phyloP scores from a whole-genome alignment of 129 eudicot genomes.

The Erigeron canadensis region DNA sequence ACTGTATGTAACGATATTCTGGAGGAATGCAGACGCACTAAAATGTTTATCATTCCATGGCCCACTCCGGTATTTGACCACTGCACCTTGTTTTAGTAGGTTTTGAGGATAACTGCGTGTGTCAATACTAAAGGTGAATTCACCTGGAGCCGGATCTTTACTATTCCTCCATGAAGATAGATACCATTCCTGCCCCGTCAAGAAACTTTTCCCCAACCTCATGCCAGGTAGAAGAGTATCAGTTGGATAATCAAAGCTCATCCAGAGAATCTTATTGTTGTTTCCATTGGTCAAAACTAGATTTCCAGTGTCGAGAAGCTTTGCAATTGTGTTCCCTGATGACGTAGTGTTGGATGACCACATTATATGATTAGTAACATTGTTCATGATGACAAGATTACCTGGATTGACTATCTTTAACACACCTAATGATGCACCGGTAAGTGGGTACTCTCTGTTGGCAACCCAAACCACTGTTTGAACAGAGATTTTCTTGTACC shows the following conservation, averaged over 20 bases:
- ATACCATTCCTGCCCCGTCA: not conserved
- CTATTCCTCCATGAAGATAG: not conserved
- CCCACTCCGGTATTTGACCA: no score
- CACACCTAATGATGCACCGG: no score
- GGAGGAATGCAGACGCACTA: no score
- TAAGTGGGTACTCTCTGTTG: conserved; percentile 25
- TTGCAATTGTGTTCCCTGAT: conserved; percentile 6
- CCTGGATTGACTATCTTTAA: no score
- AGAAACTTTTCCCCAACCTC: not conserved
- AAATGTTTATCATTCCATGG: no score
- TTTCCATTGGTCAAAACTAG: conserved; percentile 5
- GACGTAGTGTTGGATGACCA: no score
- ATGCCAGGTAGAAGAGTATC: not conserved
- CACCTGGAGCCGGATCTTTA: conserved; percentile 1
- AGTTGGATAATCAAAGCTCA: not conserved
- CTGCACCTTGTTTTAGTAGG: no score
- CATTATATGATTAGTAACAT: no score
- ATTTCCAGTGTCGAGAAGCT: conserved; percentile 33
- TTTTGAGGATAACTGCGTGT: no score
- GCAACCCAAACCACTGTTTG: conserved; percentile 29
- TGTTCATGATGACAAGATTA: no score
- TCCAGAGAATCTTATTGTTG: not conserved
- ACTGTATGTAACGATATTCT: not conserved
- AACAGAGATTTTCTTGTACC: conserved; percentile 22
- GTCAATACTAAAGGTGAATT: not conserved